Evolutionary conservation across 805 yeast genomes (phyloP).

Genomic region (Metschnikowia reukaufii): DNA sequence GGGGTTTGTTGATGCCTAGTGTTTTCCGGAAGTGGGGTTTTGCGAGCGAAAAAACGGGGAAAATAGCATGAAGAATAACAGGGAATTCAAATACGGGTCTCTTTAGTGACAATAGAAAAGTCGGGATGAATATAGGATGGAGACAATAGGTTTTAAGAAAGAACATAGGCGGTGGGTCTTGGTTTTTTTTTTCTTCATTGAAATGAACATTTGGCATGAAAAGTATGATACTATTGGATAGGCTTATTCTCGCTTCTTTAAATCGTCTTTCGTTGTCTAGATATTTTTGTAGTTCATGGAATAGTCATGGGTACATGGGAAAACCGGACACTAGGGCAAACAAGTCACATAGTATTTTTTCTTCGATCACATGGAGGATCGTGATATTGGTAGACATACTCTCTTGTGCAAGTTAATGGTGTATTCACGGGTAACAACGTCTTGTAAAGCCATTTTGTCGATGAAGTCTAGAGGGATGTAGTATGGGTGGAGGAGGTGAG

Average conservation of each 20-base stretch:
- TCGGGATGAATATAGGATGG: no score
- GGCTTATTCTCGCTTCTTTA: no score
- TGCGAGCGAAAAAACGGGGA: background rate
- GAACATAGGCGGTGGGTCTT: no score
- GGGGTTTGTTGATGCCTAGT: background rate
- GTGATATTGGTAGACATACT: conserved; percentile 55
- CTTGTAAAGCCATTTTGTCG: conserved; percentile 80
- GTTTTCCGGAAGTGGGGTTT: background rate
- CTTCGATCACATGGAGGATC: background rate
- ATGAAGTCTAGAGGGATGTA: conserved; percentile 22
- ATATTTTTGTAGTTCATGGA: no score
- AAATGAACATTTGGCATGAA: no score
- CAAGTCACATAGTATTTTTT: background rate
- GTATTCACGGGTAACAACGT: conserved; percentile 99
- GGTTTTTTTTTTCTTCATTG: no score
- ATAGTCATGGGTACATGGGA: background rate
- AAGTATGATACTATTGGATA: no score
- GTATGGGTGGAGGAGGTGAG: background rate
- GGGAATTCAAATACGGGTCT: no score
- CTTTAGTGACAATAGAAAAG: no score
- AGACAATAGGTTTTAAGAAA: no score
- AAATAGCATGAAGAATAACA: no score
- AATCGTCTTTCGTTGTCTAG: no score
- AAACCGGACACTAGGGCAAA: background rate
- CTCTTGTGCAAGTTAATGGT: conserved; percentile 99